phyloP scores from a whole-genome alignment of 257 asterid species.

The Paulownia fortunei region DNA sequence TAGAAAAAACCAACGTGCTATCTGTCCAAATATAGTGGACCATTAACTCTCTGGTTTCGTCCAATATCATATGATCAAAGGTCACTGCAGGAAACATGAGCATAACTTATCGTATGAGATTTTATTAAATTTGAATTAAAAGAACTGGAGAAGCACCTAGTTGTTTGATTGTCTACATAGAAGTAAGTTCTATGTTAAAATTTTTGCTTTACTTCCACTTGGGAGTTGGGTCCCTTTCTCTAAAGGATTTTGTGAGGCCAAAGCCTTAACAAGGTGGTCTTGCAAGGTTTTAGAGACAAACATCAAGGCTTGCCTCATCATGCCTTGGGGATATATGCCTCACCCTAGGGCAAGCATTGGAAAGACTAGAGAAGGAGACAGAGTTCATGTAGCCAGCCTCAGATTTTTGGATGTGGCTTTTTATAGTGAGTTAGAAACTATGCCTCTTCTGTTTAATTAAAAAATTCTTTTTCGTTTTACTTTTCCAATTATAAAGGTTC shows the following conservation, averaged over 20 bases:
- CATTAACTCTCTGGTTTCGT: not conserved
- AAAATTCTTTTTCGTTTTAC: not conserved
- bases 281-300: not conserved
- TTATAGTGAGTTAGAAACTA: constrained; percentile 13
- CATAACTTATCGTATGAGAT: not conserved
- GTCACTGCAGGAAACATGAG: not conserved
- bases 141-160: constrained; percentile 7
- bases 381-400: not conserved
- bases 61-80: not conserved
- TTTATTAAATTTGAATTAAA: not conserved
- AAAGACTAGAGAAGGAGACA: constrained; percentile 10
- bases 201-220: not conserved
- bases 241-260: constrained; percentile 10
- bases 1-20: not conserved
- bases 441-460: not conserved
- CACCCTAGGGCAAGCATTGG: not conserved
- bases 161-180: not conserved
- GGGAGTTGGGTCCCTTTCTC: constrained; percentile 9
- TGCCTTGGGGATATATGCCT: constrained; percentile 5
- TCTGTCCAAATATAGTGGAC: constrained; percentile 17
- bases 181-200: constrained; percentile 14
- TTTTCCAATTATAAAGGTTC: constrained; percentile 49
- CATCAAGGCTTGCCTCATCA: not conserved
- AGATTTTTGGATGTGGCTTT: not conserved
- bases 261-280: constrained; percentile 10